These are phyloP conservation scores for Ophiocordyceps camponoti-rufipedis DNA, from an alignment of 2,329 filamentous ascomycete species.

Conservation along the genomic window DNA sequence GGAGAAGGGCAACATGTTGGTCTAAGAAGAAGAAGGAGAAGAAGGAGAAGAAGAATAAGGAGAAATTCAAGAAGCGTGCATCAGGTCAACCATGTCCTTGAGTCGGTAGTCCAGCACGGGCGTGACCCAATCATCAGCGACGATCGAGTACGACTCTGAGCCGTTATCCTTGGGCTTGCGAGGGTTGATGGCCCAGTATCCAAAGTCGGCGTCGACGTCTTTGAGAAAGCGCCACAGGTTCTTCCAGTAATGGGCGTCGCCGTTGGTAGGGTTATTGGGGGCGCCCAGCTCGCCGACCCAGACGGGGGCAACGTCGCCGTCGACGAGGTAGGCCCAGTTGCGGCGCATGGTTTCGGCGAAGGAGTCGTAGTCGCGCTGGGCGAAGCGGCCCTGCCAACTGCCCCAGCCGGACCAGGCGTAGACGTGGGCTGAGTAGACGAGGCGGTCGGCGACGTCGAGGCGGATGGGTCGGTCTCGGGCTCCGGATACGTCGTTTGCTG, in stretches of 20 bases:
- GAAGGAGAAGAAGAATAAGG: not conserved
- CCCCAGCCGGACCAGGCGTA: slow-evolving; percentile 58
- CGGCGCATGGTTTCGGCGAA: slow-evolving; percentile 42
- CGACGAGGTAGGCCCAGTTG: slow-evolving; percentile 49
- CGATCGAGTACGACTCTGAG: slow-evolving; percentile 40
- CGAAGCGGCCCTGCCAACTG: slow-evolving; percentile 37
- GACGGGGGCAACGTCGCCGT: slow-evolving; percentile 28
- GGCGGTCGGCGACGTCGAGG: slow-evolving; percentile 32
- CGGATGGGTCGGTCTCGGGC: slow-evolving; percentile 35
- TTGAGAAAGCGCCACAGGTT: slow-evolving; percentile 42
- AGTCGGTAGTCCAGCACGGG: slow-evolving; percentile 43
- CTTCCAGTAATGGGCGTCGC: slow-evolving; percentile 46
- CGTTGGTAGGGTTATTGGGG: slow-evolving; percentile 29
- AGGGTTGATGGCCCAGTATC: slow-evolving; percentile 53
- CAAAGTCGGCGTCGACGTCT: slow-evolving; percentile 43
- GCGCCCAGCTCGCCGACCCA: slow-evolving; percentile 54
- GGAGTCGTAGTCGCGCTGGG: slow-evolving; percentile 40
- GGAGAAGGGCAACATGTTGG: not conserved
- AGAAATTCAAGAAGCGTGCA: slow-evolving; percentile 7
- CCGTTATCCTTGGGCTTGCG: slow-evolving; percentile 40
- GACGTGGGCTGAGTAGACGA: slow-evolving; percentile 52
- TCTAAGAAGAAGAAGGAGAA: no score
- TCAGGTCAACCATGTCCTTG: slow-evolving; percentile 40
- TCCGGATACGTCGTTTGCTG: slow-evolving; percentile 44
- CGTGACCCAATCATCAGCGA: slow-evolving; percentile 46